Percentiles rank a stretch among this genome's conserved stretches.
Conservation (phyloP, 139 green algal genomes). For the Auxenochlorella pyrenoidosa region DNA sequence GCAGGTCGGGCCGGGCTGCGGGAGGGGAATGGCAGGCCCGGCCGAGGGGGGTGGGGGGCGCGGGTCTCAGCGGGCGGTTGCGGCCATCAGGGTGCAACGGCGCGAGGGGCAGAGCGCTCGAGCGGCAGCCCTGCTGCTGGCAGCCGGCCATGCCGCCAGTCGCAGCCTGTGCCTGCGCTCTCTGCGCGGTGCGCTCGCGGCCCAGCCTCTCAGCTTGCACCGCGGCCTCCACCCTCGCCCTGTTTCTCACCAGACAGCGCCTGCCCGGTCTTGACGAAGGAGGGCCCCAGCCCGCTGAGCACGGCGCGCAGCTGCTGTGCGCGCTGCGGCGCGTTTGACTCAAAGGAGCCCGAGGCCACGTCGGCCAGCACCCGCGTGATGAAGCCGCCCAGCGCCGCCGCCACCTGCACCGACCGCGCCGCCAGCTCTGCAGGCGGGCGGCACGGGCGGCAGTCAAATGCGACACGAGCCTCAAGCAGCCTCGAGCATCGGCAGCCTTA, state of each 20-base stretch:
- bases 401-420: constrained; percentile 61
- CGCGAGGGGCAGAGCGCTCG: too few relatives aligned
- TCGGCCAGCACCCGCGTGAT: constrained; percentile 69
- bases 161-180: too few relatives aligned
- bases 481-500: too few relatives aligned
- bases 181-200: too few relatives aligned
- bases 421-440: constrained; percentile 55
- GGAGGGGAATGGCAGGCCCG: background rate
- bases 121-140: too few relatives aligned
- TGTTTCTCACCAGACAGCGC: constrained; percentile 27
- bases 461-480: too few relatives aligned
- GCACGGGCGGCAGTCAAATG: too few relatives aligned
- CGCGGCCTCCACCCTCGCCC: background rate
- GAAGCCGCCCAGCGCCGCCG: constrained; percentile 73
- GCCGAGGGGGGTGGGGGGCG: too few relatives aligned
- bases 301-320: constrained; percentile 72
- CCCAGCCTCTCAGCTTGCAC: too few relatives aligned
- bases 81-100: too few relatives aligned
- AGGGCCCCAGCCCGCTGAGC: constrained; percentile 75
- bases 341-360: constrained; percentile 66
- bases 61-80: too few relatives aligned
- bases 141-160: too few relatives aligned
- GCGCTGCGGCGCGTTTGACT: constrained; percentile 66
- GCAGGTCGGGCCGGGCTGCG: constrained; percentile 69
- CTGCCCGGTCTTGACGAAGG: constrained; percentile 79